Percentiles rank a stretch among this genome's conserved stretches.
Evolutionary conservation across 2,329 filamentous ascomycete genomes (phyloP).

Genomic region (Penicillium polonicum): DNA sequence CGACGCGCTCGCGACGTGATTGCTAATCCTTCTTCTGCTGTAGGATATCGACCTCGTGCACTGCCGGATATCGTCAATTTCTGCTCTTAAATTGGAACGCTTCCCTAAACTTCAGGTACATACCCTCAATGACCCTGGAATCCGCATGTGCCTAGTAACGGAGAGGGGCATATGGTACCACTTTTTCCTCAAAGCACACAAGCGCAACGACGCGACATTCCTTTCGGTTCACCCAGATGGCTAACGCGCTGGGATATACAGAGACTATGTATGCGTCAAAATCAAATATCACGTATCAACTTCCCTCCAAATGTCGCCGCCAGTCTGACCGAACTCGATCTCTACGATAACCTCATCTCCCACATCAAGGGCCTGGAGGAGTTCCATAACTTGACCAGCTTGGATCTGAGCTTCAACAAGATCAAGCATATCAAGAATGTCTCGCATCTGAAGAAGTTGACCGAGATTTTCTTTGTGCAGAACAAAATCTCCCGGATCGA

Average conservation of each 20-base stretch:
- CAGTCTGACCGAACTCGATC: conserved; percentile 78
- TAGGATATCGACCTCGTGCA: conserved; percentile 90
- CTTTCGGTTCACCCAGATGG: not conserved
- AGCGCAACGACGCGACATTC: not conserved
- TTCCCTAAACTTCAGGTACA: conserved; percentile 69
- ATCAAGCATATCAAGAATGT: conserved; percentile 97
- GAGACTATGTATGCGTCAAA: conserved; percentile 87
- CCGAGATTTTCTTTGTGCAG: conserved; percentile 86
- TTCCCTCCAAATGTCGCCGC: conserved; percentile 65
- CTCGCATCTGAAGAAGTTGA: conserved; percentile 71
- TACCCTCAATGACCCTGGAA: not conserved
- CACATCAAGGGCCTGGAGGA: conserved; percentile 82
- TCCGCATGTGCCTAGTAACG: not conserved
- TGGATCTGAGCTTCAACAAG: conserved; percentile 98
- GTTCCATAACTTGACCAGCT: conserved; percentile 69
- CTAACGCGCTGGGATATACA: conserved; percentile 25
- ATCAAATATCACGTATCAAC: conserved; percentile 77
- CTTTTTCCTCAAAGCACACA: not conserved
- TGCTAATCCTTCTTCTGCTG: conserved; percentile 14
- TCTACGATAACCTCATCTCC: conserved; percentile 93
- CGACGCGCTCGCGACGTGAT: not conserved
- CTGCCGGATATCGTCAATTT: conserved; percentile 75
- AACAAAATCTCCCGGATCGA: conserved; percentile 92
- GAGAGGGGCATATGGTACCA: not conserved
- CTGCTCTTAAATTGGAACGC: conserved; percentile 75